Evolutionary conservation across 2,329 filamentous ascomycete genomes (phyloP).

Genomic region (Colletotrichum tropicicola): DNA sequence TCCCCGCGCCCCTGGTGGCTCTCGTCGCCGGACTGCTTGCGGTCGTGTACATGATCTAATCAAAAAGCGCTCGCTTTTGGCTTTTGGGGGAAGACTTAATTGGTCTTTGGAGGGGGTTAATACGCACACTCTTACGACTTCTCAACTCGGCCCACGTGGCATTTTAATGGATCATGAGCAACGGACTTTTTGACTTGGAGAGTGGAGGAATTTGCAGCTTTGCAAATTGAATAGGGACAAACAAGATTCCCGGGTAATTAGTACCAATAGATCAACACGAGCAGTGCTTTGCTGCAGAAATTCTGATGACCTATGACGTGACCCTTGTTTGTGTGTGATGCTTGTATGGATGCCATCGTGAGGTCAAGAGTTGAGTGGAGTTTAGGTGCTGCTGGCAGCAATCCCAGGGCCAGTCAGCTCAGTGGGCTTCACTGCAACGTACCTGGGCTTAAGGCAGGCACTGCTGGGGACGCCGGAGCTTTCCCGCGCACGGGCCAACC

Average conservation of each 20-base stretch:
- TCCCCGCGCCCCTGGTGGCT: conserved; percentile 43
- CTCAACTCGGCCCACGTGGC: conserved; percentile 11
- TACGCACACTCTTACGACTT: conserved; percentile 4
- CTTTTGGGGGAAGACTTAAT: not conserved
- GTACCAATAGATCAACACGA: conserved; percentile 4
- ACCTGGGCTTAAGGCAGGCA: too few species aligned
- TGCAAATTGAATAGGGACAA: not conserved
- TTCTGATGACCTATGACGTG: not conserved
- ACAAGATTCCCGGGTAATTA: conserved; percentile 1
- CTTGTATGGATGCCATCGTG: too few species aligned
- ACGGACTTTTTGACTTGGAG: not conserved
- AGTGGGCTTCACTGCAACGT: too few species aligned
- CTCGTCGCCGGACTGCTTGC: conserved; percentile 43
- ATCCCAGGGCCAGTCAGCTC: too few species aligned
- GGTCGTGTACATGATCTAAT: conserved; percentile 46
- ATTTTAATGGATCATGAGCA: conserved; percentile 17
- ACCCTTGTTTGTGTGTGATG: too few species aligned
- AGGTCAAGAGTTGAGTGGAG: too few species aligned
- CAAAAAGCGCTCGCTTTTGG: not conserved
- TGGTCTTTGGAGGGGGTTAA: not conserved
- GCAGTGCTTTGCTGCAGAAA: not conserved
- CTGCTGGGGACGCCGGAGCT: not conserved
- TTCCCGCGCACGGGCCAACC: not conserved
- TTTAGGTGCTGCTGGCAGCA: too few species aligned
- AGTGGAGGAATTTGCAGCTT: not conserved